Percentiles rank a stretch among this genome's conserved stretches.
Conservation (phyloP, 768 basidiomycete genomes). For the Roridomyces roridus region DNA sequence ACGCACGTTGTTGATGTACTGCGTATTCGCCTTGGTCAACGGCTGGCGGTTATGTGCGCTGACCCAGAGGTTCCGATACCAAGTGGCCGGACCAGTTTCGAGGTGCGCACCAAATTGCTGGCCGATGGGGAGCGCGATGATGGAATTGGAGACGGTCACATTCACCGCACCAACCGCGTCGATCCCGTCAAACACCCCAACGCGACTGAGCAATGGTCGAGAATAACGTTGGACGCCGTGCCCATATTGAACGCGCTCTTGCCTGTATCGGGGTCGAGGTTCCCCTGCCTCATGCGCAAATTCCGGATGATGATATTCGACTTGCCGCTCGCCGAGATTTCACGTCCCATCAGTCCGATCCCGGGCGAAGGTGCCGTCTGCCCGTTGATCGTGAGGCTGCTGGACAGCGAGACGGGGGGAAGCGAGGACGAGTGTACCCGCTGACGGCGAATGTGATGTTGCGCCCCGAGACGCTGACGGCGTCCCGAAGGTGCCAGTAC, state of each 20-base stretch:
- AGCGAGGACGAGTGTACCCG: slow-evolving; percentile 29
- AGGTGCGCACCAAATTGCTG: slow-evolving; percentile 31
- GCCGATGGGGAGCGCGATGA: slow-evolving; percentile 27
- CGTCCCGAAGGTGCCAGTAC: slow-evolving; percentile 28
- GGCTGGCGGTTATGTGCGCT: slow-evolving; percentile 30
- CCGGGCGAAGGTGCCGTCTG: slow-evolving; percentile 28
- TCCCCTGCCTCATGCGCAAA: slow-evolving; percentile 29
- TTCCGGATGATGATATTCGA: slow-evolving; percentile 29
- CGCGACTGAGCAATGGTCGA: slow-evolving; percentile 29
- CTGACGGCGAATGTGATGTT: slow-evolving; percentile 31
- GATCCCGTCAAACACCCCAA: slow-evolving; percentile 27
- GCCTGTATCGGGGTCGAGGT: slow-evolving; percentile 24
- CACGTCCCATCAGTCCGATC: slow-evolving; percentile 29
- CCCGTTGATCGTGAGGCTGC: slow-evolving; percentile 28
- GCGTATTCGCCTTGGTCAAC: slow-evolving; percentile 27
- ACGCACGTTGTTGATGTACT: slow-evolving; percentile 30
- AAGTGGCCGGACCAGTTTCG: slow-evolving; percentile 30
- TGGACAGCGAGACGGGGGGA: slow-evolving; percentile 27
- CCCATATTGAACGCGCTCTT: slow-evolving; percentile 31
- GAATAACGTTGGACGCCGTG: slow-evolving; percentile 24
- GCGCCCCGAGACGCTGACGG: slow-evolving; percentile 25
- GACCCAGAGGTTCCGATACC: slow-evolving; percentile 31
- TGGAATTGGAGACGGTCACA: slow-evolving; percentile 28
- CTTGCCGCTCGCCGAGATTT: slow-evolving; percentile 25
- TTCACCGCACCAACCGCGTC: slow-evolving; percentile 29